A percentile compares a stretch with the other conserved stretches of the same genome.
phyloP scores from a whole-genome alignment of 2,329 filamentous ascomycete species.

The Didymellaceae sp. region DNA sequence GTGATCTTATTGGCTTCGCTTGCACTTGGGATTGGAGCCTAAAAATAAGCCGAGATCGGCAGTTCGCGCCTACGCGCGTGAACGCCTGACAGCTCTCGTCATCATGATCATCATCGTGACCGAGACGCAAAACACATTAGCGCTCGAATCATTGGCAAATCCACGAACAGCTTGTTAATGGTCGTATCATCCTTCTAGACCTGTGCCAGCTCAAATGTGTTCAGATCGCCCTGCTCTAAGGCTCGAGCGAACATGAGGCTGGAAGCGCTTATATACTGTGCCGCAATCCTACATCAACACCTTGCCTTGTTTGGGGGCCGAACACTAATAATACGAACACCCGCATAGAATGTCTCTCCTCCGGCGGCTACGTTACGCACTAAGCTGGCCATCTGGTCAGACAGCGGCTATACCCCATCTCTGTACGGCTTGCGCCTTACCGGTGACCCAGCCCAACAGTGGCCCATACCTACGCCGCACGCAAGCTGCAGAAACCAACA shows the following conservation, averaged over 20 bases:
- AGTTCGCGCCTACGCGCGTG: slow-evolving; percentile 24
- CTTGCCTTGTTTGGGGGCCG: slow-evolving; percentile 32
- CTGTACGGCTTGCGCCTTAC: slow-evolving; percentile 34
- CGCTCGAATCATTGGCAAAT: background rate
- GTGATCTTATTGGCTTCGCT: slow-evolving; percentile 23
- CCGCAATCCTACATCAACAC: slow-evolving; percentile 30
- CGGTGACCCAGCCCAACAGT: slow-evolving; percentile 28
- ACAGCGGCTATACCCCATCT: slow-evolving; percentile 36
- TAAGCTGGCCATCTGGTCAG: slow-evolving; percentile 28
- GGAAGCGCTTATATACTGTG: slow-evolving; percentile 35
- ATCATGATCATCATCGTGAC: background rate
- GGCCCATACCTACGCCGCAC: slow-evolving; percentile 31
- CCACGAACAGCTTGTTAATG: no score
- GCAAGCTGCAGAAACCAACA: slow-evolving; percentile 25
- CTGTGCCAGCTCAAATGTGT: background rate
- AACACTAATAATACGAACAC: slow-evolving; percentile 34
- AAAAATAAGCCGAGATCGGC: slow-evolving; percentile 21
- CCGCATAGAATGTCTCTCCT: slow-evolving; percentile 30
- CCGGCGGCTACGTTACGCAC: slow-evolving; percentile 31
- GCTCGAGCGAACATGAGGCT: slow-evolving; percentile 24
- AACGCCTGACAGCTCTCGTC: slow-evolving; percentile 1
- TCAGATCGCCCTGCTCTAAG: background rate
- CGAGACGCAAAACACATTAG: background rate
- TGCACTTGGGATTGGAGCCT: slow-evolving; percentile 10
- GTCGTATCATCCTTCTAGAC: background rate